Evolutionary conservation across 345 rosid species (phyloP).

Genomic region (Gossypium stocksii): DNA sequence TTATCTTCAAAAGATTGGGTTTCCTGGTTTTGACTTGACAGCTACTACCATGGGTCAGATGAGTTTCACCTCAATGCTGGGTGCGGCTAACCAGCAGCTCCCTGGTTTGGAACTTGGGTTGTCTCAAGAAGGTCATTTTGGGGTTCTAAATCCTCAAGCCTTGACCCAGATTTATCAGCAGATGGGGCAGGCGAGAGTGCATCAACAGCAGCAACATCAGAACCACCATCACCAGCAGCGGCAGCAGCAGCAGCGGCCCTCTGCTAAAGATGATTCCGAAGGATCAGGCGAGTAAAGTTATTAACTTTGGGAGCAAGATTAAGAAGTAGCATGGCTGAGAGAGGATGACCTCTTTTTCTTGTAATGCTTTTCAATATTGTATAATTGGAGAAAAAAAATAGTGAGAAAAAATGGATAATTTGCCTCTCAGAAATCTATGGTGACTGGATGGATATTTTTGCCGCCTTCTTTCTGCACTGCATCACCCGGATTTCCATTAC

Average conservation of each 20-base stretch:
- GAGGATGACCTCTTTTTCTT: slow-evolving; percentile 32
- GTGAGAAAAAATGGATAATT: slow-evolving; percentile 17
- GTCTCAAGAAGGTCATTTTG: slow-evolving; percentile 1
- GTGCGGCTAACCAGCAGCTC: slow-evolving; percentile 5
- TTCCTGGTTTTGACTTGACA: background rate
- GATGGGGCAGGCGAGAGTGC: slow-evolving; percentile 18
- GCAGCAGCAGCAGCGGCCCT: slow-evolving; percentile 21
- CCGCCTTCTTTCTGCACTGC: slow-evolving; percentile 27
- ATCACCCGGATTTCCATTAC: slow-evolving; percentile 35
- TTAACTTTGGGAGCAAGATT: slow-evolving; percentile 20
- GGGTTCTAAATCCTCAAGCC: background rate
- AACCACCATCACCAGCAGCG: slow-evolving; percentile 7
- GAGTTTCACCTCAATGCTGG: background rate
- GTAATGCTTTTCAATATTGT: slow-evolving; percentile 39
- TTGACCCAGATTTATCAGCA: slow-evolving; percentile 6
- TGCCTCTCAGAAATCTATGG: slow-evolving; percentile 33
- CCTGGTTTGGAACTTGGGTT: slow-evolving; percentile 7
- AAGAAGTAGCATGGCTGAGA: slow-evolving; percentile 30
- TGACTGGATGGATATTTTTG: slow-evolving; percentile 32
- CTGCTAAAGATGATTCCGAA: slow-evolving; percentile 79
- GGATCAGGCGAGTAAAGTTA: slow-evolving; percentile 59
- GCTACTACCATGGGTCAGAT: background rate
- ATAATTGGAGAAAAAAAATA: slow-evolving; percentile 32
- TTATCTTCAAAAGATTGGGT: background rate
- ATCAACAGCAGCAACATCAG: slow-evolving; percentile 31